phyloP scores from a whole-genome alignment of 1,284 basidiomycete genomes.

The Limonomyces culmigenus region DNA sequence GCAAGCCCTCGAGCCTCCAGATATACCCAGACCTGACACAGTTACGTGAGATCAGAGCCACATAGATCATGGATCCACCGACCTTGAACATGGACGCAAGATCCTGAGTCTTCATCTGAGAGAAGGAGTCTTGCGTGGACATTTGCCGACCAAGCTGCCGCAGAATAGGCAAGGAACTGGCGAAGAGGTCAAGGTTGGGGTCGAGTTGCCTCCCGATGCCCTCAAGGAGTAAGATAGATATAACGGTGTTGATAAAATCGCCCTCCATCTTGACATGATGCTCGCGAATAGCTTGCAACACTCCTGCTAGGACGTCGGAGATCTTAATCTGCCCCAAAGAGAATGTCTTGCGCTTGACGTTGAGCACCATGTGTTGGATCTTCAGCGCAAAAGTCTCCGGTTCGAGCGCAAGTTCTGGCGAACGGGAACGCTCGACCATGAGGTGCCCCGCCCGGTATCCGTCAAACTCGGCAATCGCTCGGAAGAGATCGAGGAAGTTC shows the following conservation, averaged over 20 bases:
- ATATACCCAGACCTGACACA: conserved; percentile 69
- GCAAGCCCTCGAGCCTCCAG: conserved; percentile 79
- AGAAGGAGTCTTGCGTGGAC: conserved; percentile 61
- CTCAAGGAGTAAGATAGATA: conserved; percentile 85
- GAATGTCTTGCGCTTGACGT: conserved; percentile 93
- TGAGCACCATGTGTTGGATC: conserved; percentile 91
- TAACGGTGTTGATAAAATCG: conserved; percentile 97
- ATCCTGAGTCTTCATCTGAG: conserved; percentile 45
- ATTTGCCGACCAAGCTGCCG: conserved; percentile 80
- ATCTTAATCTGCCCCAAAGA: conserved; percentile 93
- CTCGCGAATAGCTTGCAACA: conserved; percentile 72
- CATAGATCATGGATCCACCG: conserved; percentile 8
- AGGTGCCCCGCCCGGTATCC: conserved; percentile 88
- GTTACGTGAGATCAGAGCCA: conserved; percentile 1
- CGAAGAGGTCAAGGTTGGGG: conserved; percentile 85
- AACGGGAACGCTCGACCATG: conserved; percentile 93
- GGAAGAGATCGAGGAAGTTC: conserved; percentile 96
- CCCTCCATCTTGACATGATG: conserved; percentile 99
- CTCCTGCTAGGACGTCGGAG: conserved; percentile 81
- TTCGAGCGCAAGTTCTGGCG: conserved; percentile 82
- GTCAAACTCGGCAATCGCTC: conserved; percentile 90
- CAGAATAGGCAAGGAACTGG: conserved; percentile 81
- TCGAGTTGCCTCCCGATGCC: conserved; percentile 93
- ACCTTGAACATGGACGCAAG: conserved; percentile 79
- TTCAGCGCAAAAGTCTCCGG: conserved; percentile 91